These are phyloP conservation scores for Tulasnella sp. DNA, from an alignment of 768 basidiomycete genomes.

Conservation along the genomic window DNA sequence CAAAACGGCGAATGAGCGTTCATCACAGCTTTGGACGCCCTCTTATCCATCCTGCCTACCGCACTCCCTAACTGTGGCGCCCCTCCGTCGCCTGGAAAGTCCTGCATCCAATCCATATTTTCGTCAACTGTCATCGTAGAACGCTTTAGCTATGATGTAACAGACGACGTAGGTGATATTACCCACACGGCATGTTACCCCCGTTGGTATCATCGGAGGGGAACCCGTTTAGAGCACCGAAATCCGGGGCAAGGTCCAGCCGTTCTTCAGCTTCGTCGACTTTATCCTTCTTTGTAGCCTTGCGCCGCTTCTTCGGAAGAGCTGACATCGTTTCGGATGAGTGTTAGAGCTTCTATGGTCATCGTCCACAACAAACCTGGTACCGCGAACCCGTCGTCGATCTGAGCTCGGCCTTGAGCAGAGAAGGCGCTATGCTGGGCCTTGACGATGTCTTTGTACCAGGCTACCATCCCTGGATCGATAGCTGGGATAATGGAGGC, in stretches of 20 bases:
- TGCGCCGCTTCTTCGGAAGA: constrained; percentile 18
- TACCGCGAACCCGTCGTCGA: constrained; percentile 28
- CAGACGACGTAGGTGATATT: too few species aligned
- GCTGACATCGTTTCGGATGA: background rate
- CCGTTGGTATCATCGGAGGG: background rate
- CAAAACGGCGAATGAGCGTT: background rate
- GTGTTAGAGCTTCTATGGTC: background rate
- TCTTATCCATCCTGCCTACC: background rate
- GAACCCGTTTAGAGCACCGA: constrained; percentile 2
- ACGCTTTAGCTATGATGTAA: background rate
- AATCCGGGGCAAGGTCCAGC: background rate
- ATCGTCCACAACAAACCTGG: constrained; percentile 15
- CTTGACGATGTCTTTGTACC: constrained; percentile 21
- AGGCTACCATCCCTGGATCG: constrained; percentile 8
- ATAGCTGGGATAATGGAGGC: background rate
- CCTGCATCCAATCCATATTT: constrained; percentile 18
- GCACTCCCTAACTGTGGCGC: background rate
- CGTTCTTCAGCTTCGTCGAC: background rate
- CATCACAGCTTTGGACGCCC: background rate
- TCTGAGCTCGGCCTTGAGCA: constrained; percentile 10
- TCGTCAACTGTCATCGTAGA: background rate
- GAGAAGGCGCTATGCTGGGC: constrained; percentile 13
- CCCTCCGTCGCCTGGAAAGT: background rate
- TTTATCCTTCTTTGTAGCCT: background rate
- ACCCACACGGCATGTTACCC: background rate